A percentile compares a stretch with the other conserved stretches of the same genome.
These are phyloP conservation scores for Coemansia reversa DNA, from an alignment of 192 early-diverging fungal genomes.

Conservation along the genomic window DNA sequence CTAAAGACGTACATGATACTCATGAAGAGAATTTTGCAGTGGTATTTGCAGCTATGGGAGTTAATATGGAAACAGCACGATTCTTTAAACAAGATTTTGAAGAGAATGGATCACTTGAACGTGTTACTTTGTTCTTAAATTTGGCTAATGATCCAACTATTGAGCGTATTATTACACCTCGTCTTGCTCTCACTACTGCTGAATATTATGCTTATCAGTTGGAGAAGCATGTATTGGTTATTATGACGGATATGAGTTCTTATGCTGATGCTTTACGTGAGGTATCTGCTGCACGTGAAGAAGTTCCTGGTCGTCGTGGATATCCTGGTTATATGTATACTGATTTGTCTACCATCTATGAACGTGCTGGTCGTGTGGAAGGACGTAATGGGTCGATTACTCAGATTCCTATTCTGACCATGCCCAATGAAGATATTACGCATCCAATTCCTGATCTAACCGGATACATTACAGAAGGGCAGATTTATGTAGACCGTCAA, in stretches of 20 bases:
- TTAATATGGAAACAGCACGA: conserved; percentile 99
- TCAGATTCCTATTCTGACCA: conserved; percentile 99
- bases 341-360: conserved; percentile 99
- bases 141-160: conserved; percentile 99
- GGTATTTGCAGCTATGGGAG: conserved; percentile 99
- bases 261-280: conserved; percentile 99
- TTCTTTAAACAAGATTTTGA: conserved; percentile 99
- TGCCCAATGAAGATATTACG: conserved; percentile 99
- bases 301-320: conserved; percentile 98
- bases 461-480: conserved; percentile 99
- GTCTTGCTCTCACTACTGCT: conserved; percentile 95
- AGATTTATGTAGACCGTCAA: conserved; percentile 99
- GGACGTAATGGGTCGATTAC: conserved; percentile 98
- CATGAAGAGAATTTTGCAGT: conserved; percentile 99
- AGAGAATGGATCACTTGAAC: conserved; percentile 98
- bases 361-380: conserved; percentile 95
- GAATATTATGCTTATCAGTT: conserved; percentile 99
- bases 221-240: conserved; percentile 98
- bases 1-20: conserved; percentile 90
- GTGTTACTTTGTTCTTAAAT: conserved; percentile 98
- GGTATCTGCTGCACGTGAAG: conserved; percentile 98
- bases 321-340: conserved; percentile 99
- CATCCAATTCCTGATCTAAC: conserved; percentile 99
- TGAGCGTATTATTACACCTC: conserved; percentile 99
- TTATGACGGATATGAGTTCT: conserved; percentile 98